Evolutionary conservation across 208 protist genomes (phyloP), one percentile per base, ranked within the genome.

Genomic region (Balamuthia mandrillaris): DNA sequence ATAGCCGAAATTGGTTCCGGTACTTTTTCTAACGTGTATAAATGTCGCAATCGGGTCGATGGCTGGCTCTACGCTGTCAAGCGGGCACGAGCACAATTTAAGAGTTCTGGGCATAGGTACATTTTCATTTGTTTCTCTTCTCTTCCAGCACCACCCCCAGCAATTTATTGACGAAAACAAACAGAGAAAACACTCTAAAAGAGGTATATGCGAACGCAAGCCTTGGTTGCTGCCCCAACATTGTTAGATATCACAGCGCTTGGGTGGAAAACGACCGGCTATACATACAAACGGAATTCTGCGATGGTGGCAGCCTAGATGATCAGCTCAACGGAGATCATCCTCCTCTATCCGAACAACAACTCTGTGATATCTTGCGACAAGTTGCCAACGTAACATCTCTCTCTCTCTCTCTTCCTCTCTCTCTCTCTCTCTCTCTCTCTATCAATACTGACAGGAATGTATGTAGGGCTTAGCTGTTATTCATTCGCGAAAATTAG

Each of bases 141-240:
- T n/a, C n/a, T n/a, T n/a, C n/a, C n/a, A n/a, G n/a, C n/a, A n/a
- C n/a, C n/a, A n/a, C n/a, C n/a, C n/a, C n/a, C n/a, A n/a, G n/a
- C n/a, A n/a, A n/a, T n/a, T n/a, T n/a, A n/a, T n/a, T n/a, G n/a
- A n/a, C n/a, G n/a, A n/a, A n/a, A n/a, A n/a, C n/a, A n/a, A n/a
- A n/a, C n/a, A n/a, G n/a, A 42, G 52, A 82, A n/a, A 82, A 82
- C 41, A 82, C 75, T n/a, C 75, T 82, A 21, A 82, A 82, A 31
- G 75, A 82, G 29, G 75, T 82, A 31, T 82, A 82, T 42, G 75
- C 75, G n/a, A 47, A 66, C 24, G 75, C 75, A 12, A 54, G 52
- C 7, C 56, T 82, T 9, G 75, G 75, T 29, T 82, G 52, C 5
- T 54, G 66, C 41, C 75, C 75, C 31, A 47, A 82, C 52, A 42